These are phyloP conservation scores for Diaporthe amygdali DNA, from an alignment of 2,329 filamentous ascomycete genomes.

Conservation along the genomic window DNA sequence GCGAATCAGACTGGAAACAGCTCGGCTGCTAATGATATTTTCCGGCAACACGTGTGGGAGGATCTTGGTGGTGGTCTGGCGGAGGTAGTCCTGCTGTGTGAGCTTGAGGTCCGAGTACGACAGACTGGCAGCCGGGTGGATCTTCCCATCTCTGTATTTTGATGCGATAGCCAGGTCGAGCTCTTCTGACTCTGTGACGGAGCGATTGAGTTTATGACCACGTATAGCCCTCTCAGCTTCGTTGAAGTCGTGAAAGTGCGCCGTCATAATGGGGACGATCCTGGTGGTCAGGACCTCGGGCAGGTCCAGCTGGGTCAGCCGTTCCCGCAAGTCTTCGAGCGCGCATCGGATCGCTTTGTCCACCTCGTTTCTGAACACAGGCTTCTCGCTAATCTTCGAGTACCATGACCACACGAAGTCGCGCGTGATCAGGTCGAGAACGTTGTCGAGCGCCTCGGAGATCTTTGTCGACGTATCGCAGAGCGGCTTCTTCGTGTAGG, in stretches of 20 bases:
- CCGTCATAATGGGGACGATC: conserved; percentile 85
- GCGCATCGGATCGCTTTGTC: conserved; percentile 80
- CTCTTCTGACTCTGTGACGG: conserved; percentile 95
- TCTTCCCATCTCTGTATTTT: conserved; percentile 86
- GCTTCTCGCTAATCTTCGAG: conserved; percentile 78
- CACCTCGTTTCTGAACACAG: conserved; percentile 83
- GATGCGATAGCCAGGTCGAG: conserved; percentile 93
- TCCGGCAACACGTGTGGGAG: conserved; percentile 77
- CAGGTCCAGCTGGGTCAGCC: conserved; percentile 77
- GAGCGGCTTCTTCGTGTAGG: conserved; percentile 72
- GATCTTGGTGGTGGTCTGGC: conserved; percentile 73
- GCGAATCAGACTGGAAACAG: conserved; percentile 79
- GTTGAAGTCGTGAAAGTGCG: conserved; percentile 88
- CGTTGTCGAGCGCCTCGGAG: conserved; percentile 78
- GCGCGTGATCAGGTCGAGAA: conserved; percentile 77
- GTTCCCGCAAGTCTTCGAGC: conserved; percentile 72
- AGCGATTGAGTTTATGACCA: conserved; percentile 85
- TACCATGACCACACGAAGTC: conserved; percentile 95
- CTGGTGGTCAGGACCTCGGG: conserved; percentile 83
- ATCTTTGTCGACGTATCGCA: conserved; percentile 79
- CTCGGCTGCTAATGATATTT: conserved; percentile 76
- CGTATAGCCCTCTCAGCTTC: conserved; percentile 87
- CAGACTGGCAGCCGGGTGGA: conserved; percentile 85
- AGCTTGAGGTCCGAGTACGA: conserved; percentile 84
- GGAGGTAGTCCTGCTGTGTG: conserved; percentile 87